Base-by-base conservation (phyloP, 1,284 basidiomycete species). In the Cutaneotrichosporon arboriforme region DNA sequence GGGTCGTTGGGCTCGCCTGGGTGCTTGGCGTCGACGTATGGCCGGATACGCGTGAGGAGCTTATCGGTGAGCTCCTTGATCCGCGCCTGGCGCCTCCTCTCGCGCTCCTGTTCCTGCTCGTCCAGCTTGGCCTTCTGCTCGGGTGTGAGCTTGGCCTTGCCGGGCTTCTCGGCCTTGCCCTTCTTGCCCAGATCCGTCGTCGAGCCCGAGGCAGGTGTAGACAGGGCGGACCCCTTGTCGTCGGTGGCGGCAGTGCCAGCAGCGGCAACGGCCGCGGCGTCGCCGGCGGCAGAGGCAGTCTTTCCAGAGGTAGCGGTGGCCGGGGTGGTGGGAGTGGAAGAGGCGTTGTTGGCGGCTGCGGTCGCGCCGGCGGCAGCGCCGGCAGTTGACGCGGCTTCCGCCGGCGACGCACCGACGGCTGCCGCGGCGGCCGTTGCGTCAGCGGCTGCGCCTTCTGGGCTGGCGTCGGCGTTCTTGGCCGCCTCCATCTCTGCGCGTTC, bases 401-500 rank as follows among this genome's bases (percentile, higher is more conserved):
- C 41, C 18, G 52, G 22, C 1, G 23, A 22, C 13, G 23, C 36
- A 31, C 18, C 46, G 12, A 57, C 50, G 17, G 59, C 52, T 2
- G 65, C 46, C 13, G 58, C 43, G n/a, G 12, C 46, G 31, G 26
- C 17, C 10, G 43, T 17, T 4, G n/a, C 18, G 31, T 45, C 43
- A 9, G 18, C 33, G 9, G 33, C 35, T 26, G 36, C 15, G 22
- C 68, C 61, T 26, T 57, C 61, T n/a, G n/a, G n/a, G n/a, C n/a
- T n/a, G 7, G 64, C 54, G 4, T 49, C 60, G 13, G 55, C 66
- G 20, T 56, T 59, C 39, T 59, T 64, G 14, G 71, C 74, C 56
- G 81, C 83, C 74, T 92, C 88, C 62, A 91, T 79, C 65, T 90
- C 90, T 13, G 85, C 86, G 72, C 86, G 86, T 73, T 97, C 92